Conservation (phyloP, 345 rosid species). For the Eucalyptus sp. region DNA sequence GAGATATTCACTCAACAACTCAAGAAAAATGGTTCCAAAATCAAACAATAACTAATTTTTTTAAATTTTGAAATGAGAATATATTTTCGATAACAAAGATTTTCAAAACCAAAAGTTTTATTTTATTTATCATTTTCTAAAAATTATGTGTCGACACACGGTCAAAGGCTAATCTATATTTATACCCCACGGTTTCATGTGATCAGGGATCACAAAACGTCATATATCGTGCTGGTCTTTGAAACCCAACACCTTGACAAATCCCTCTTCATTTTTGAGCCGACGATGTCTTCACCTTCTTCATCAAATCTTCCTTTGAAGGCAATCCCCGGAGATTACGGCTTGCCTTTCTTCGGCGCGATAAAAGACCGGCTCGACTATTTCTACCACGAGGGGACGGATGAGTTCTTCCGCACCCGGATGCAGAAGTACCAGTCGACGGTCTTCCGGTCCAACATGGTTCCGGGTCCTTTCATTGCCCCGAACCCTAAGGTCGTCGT, state of each 20-base stretch:
- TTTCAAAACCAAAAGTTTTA: no score
- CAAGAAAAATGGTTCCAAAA: no score
- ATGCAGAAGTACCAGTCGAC: constrained; percentile 6
- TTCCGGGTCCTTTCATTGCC: constrained; percentile 9
- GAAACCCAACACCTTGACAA: not conserved
- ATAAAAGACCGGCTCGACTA: constrained; percentile 12
- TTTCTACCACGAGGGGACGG: constrained; percentile 13
- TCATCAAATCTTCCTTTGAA: not conserved
- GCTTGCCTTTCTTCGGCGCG: constrained; percentile 8
- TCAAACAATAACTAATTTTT: no score
- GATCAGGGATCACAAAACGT: not conserved
- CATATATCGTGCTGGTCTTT: not conserved
- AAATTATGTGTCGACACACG: no score
- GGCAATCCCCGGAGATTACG: constrained; percentile 8
- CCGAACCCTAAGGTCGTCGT: not conserved
- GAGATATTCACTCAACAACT: no score
- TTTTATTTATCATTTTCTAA: no score
- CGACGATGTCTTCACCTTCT: not conserved
- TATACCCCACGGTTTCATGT: not conserved
- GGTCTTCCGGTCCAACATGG: constrained; percentile 14
- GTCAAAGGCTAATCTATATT: not conserved
- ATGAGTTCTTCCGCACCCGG: constrained; percentile 6
- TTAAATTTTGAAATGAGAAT: no score
- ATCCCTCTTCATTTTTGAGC: not conserved
- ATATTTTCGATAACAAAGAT: no score